Conservation (phyloP, 108 stramenopile species). For the Cyclotella sp. region DNA sequence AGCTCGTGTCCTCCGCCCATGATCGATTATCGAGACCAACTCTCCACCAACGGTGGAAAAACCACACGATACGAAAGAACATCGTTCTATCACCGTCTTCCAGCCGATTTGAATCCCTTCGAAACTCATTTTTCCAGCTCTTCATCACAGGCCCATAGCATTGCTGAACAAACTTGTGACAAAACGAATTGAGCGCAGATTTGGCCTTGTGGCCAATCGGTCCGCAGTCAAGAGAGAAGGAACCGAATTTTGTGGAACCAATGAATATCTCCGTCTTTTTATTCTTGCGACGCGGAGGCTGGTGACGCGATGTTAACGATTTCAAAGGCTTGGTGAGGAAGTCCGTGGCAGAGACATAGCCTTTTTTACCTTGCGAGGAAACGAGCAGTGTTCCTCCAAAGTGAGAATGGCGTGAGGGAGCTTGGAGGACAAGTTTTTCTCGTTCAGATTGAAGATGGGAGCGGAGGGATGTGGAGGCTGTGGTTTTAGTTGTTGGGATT, state of each 20-base stretch:
- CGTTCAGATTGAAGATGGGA: slow-evolving; percentile 67
- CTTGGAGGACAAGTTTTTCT: slow-evolving; percentile 35
- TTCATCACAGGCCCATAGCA: slow-evolving; percentile 92
- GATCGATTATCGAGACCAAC: slow-evolving; percentile 32
- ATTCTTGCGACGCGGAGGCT: slow-evolving; percentile 51
- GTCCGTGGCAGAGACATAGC: slow-evolving; percentile 56
- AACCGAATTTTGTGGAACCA: slow-evolving; percentile 58
- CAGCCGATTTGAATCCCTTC: slow-evolving; percentile 81
- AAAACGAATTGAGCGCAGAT: slow-evolving; percentile 70
- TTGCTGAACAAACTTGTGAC: slow-evolving; percentile 65
- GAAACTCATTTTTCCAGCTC: slow-evolving; percentile 90
- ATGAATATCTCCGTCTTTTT: slow-evolving; percentile 70
- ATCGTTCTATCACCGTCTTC: slow-evolving; percentile 79
- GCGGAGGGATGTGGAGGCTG: slow-evolving; percentile 36
- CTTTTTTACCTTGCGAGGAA: slow-evolving; percentile 54
- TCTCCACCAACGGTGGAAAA: slow-evolving; percentile 88
- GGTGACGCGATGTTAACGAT: not conserved
- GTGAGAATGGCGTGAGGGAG: slow-evolving; percentile 76
- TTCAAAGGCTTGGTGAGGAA: slow-evolving; percentile 26
- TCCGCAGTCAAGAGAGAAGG: slow-evolving; percentile 30
- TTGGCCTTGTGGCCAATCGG: slow-evolving; percentile 64
- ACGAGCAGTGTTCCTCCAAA: slow-evolving; percentile 84
- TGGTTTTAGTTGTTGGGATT: slow-evolving; percentile 18
- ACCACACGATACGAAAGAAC: slow-evolving; percentile 86
- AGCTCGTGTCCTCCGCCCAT: slow-evolving; percentile 2